phyloP scores from a whole-genome alignment of 2,329 filamentous ascomycete genomes.

The Cercospora sp. region DNA sequence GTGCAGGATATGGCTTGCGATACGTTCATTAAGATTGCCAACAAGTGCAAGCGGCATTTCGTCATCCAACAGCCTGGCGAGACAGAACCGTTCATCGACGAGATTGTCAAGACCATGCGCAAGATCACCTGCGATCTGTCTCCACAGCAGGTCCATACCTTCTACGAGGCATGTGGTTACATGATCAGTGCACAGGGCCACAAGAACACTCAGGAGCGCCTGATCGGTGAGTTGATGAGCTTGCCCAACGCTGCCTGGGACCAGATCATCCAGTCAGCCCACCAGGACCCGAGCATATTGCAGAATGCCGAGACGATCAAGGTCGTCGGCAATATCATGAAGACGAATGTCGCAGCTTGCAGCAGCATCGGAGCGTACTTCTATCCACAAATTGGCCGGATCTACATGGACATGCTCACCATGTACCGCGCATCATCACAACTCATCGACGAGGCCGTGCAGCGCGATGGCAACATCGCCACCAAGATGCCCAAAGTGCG shows the following conservation, averaged over 20 bases:
- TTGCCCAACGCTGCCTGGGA: slow-evolving; percentile 95
- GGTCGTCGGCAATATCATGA: slow-evolving; percentile 99
- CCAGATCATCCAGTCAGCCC: slow-evolving; percentile 85
- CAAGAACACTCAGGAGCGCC: slow-evolving; percentile 85
- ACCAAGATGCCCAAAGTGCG: slow-evolving; percentile 97
- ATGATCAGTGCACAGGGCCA: slow-evolving; percentile 99
- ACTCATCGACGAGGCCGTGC: slow-evolving; percentile 90
- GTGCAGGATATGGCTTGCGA: slow-evolving; percentile 99
- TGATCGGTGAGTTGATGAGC: slow-evolving; percentile 89
- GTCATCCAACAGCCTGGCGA: slow-evolving; percentile 94
- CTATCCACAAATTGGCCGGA: slow-evolving; percentile 94
- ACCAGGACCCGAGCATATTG: slow-evolving; percentile 78
- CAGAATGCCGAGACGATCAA: slow-evolving; percentile 96
- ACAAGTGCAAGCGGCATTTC: slow-evolving; percentile 96
- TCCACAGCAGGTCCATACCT: slow-evolving; percentile 96
- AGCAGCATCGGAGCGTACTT: slow-evolving; percentile 96
- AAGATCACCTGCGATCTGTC: slow-evolving; percentile 95
- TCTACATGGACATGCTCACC: slow-evolving; percentile 97
- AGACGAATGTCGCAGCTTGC: slow-evolving; percentile 98
- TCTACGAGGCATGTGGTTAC: slow-evolving; percentile 97
- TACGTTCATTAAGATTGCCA: slow-evolving; percentile 99
- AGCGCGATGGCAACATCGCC: slow-evolving; percentile 82
- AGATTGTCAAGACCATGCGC: slow-evolving; percentile 92
- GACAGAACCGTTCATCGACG: slow-evolving; percentile 94
- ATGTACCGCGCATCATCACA: slow-evolving; percentile 99